These are phyloP conservation scores for Megacollybia marginata DNA, from an alignment of 768 basidiomycete species.

Conservation along the genomic window DNA sequence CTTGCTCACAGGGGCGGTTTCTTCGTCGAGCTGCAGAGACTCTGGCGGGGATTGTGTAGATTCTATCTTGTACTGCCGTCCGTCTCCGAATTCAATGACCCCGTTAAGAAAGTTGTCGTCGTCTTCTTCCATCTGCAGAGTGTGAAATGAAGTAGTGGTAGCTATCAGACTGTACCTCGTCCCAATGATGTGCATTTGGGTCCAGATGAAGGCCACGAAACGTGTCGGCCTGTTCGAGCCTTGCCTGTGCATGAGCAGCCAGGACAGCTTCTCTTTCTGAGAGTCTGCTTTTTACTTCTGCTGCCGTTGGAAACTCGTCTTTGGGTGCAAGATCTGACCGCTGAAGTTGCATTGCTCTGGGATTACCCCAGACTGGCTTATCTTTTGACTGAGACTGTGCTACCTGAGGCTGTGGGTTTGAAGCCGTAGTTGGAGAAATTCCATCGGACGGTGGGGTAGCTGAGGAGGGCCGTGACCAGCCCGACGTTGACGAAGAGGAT, in stretches of 20 bases:
- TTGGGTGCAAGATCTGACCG: slow-evolving; percentile 36
- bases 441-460: slow-evolving; percentile 49
- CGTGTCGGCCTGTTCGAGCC: slow-evolving; percentile 81
- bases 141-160: neutral
- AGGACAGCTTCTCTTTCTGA: slow-evolving; percentile 44
- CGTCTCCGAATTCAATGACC: slow-evolving; percentile 95
- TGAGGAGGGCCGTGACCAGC: slow-evolving; percentile 78
- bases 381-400: slow-evolving; percentile 45
- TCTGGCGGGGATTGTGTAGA: slow-evolving; percentile 29
- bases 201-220: slow-evolving; percentile 92
- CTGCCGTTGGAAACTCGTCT: slow-evolving; percentile 92
- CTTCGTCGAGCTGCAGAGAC: slow-evolving; percentile 15
- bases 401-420: no score
- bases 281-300: slow-evolving; percentile 54
- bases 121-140: slow-evolving; percentile 76
- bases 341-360: slow-evolving; percentile 31
- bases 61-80: slow-evolving; percentile 82
- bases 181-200: slow-evolving; percentile 96
- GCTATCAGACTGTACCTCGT: slow-evolving; percentile 56
- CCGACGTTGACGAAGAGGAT: slow-evolving; percentile 49
- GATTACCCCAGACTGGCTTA: slow-evolving; percentile 66
- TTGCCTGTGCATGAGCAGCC: slow-evolving; percentile 50
- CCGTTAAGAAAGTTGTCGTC: slow-evolving; percentile 84
- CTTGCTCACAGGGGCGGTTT: slow-evolving; percentile 55
- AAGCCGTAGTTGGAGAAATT: slow-evolving; percentile 33